Evolutionary conservation across 371 early-diverging fungal species (phyloP), one percentile per base, ranked within the genome.

Genomic region (Basidiobolus heterosporus): DNA sequence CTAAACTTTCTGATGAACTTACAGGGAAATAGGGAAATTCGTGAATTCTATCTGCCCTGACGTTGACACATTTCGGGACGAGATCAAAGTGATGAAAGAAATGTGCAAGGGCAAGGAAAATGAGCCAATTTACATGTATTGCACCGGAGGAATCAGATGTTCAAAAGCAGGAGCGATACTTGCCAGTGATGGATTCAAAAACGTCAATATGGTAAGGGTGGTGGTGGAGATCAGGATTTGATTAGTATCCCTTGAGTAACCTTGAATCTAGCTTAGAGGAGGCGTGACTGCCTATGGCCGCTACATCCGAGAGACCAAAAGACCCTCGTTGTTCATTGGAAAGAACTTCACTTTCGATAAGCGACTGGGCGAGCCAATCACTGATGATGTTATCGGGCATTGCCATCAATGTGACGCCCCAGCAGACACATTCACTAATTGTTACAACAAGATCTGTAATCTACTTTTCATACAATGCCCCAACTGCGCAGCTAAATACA

Each of bases 101-200:
- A 53, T 73, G 45, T 65, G 67, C 49, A 36, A 59, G 36, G 67
- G 72, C 15, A 55, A 65, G 47, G 60, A 68, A 39, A 59, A 74
- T 18, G 55, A 79, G 49, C 72, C 70, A 19, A 70, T 85, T 15
- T 79, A 74, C 54, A 84, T 84, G 85, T 85, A 85, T 49, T 85
- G 85, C 60, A 84, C 85, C 1, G 85, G 85, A 16, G 85, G 85
- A 9, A 85, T 85, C 21, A 71, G 85, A 13, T 85, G 85, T 41
- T 75, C 82, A 1, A 70, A 79, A 5, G 80, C 81, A 11, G 82
- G 85, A 2, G 72, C 85, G 8, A 65, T 80, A 15, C 59, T 85
- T 14, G 73, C 62, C 20, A 70, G 81, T 0, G 70, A 72, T 9
- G 85, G 82, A 5, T 78, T 75, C 48, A 54, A 74, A 6, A 72